These are phyloP conservation scores for Colletotrichum filicis DNA, from an alignment of 2,329 filamentous ascomycete genomes.

Conservation along the genomic window DNA sequence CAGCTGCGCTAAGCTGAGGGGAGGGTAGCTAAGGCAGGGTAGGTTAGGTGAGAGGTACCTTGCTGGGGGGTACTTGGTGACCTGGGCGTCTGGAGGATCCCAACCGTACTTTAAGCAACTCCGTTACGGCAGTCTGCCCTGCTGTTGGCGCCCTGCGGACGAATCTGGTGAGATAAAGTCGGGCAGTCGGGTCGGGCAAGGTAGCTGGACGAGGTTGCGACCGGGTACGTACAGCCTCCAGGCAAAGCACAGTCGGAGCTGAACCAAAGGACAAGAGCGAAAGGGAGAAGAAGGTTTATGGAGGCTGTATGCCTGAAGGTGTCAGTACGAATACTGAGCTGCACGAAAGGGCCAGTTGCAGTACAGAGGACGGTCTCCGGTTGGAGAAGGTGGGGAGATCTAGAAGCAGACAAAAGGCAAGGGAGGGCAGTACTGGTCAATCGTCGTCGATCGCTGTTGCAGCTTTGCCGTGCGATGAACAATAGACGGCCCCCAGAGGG, in stretches of 20 bases:
- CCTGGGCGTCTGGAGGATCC: neutral
- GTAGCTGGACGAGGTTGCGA: neutral
- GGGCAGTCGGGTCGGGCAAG: neutral
- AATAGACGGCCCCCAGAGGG: neutral
- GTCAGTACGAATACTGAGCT: neutral
- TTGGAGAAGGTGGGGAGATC: constrained; percentile 7
- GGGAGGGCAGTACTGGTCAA: constrained; percentile 10
- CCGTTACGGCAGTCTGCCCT: neutral
- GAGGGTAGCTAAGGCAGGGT: neutral
- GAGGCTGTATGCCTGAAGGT: neutral
- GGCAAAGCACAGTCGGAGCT: constrained; percentile 9
- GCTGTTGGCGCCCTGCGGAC: neutral
- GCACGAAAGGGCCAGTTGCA: constrained; percentile 2
- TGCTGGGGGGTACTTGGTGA: neutral
- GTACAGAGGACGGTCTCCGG: constrained; percentile 2
- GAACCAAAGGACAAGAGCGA: neutral
- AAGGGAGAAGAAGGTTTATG: constrained; percentile 4
- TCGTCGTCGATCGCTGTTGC: constrained; percentile 4
- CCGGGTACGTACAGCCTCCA: constrained; percentile 17
- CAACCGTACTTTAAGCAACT: neutral
- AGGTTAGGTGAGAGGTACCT: neutral
- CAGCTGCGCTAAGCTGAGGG: constrained; percentile 15
- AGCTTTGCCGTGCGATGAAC: neutral
- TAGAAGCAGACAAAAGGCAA: neutral
- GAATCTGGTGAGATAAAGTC: neutral